Evolutionary conservation across 345 rosid genomes (phyloP), one percentile per base, ranked within the genome.

Genomic region (Lepidium sativum): DNA sequence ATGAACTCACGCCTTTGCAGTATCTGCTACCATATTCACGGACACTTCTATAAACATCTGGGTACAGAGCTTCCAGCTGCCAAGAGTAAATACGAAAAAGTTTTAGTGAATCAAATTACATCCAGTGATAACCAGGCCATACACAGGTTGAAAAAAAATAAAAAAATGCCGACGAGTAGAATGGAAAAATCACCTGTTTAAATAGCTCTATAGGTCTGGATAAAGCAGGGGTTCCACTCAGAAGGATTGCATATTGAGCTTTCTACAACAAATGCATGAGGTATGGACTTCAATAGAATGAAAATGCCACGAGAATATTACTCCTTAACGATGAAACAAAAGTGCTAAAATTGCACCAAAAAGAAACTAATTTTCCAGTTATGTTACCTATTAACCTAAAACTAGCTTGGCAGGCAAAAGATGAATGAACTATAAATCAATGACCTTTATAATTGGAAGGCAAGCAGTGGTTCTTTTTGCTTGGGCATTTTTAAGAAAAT

Each of bases 151-250:
- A 27, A 29, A 40, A 18, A 54, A 51, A 42, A 67, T 10, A 35
- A 15, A 60, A 12, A 63, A 48, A 48, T 4, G 6, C 0, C 4
- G 20, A 59, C 15, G 13, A n/a, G 43, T 38, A 17, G 31, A 32
- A 31, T 23, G 51, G 72, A 44, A 10, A 14, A 47, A 9, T 38
- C 60, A 89, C 98, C 97, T 92, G 98, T 79, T 92, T 92, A 77
- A 80, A 83, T 53, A 92, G 83, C 80, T 92, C 98, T 74, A 92
- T 89, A 20, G 97, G 98, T 74, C 98, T 78, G 44, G 98, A 92
- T 65, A 92, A 81, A 67, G 98, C 98, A 78, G 98, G 98, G 54
- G 97, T 92, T 68, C 98, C 98, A 76, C 94, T 89, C 21, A 92
- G 89, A 69, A 89, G 75, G 21, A 89, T 71, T 51, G 95, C 94